Base-by-base conservation (phyloP, 192 early-diverging fungal genomes). In the Gamsiella multidivaricata region DNA sequence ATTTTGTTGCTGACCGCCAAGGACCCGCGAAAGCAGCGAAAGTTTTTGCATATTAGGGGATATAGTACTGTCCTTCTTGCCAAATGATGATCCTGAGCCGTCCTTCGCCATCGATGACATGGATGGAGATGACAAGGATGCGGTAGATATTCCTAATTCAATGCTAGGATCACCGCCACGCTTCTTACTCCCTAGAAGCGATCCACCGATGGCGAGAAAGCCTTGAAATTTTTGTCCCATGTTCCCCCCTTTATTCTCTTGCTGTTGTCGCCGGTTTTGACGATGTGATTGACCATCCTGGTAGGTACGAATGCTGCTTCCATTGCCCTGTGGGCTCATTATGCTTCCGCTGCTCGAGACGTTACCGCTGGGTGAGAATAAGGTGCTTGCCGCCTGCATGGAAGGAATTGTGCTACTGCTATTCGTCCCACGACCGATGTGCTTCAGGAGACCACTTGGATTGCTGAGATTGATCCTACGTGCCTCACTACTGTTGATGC, bases 111-210 rank as follows among this genome's bases (percentile, higher is more conserved):
- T 33, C 39, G 65, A n/a, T n/a, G 65, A 55, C 3, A 25, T 31
- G 26, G 55, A 15, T 1, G 56, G 36, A 42, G 55, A n/a, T 29
- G 56, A 39, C 12, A 26, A 46, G 20, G 41, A 20, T 3, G 20
- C 22, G 8, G 32, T 22, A 7, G 29, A 54, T 37, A 37, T 18
- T 6, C 46, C 43, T 5, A 20, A 39, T 42, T 53, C 60, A 15
- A 73, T 60, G 36, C 49, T 59, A 12, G 41, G 57, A n/a, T 73
- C 70, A 22, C 70, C 65, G 8, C 62, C 70, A 15, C 62, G 62
- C 25, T 73, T 73, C 45, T 62, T 73, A 23, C 55, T 73, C 14
- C 46, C 32, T 2, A 73, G 25, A 17, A 64, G 26, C 14, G 70
- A 56, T 1, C 55, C 54, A 28, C 47, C 47, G 3, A 65, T 32